These are phyloP conservation scores for Mycosphaerella sp. DNA, from an alignment of 2,329 filamentous ascomycete genomes.

Conservation along the genomic window DNA sequence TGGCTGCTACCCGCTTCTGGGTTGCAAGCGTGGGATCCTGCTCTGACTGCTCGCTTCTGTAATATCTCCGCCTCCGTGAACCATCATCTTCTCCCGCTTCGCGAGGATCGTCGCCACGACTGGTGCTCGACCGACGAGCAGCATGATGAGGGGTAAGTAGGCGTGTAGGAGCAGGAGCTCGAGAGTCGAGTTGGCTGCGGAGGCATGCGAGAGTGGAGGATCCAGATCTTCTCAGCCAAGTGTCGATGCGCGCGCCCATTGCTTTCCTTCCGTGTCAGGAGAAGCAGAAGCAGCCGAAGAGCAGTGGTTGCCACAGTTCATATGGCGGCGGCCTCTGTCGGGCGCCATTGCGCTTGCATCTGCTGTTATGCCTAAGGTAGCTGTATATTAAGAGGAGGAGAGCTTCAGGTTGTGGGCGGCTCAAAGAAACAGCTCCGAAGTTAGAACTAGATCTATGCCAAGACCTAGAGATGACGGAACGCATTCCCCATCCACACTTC, in stretches of 20 bases:
- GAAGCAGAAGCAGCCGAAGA: too few species aligned
- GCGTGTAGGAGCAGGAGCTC: background rate
- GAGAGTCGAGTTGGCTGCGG: conserved; percentile 27
- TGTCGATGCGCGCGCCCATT: conserved; percentile 43
- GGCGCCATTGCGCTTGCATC: conserved; percentile 33
- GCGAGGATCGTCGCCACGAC: background rate
- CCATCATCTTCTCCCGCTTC: background rate
- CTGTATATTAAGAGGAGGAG: too few species aligned
- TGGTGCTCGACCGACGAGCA: background rate
- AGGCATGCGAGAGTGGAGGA: conserved; percentile 39
- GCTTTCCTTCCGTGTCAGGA: conserved; percentile 12
- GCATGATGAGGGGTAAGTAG: background rate
- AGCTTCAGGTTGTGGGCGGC: too few species aligned
- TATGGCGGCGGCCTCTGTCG: conserved; percentile 24
- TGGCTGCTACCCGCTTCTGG: conserved; percentile 1
- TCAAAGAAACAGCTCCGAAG: too few species aligned
- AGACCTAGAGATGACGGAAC: too few species aligned
- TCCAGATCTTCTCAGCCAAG: conserved; percentile 40
- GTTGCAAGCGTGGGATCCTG: background rate
- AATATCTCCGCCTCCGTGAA: background rate
- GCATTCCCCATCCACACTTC: too few species aligned
- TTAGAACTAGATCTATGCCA: too few species aligned
- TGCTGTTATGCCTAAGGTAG: background rate
- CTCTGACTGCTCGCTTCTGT: background rate
- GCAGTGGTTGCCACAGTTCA: conserved; percentile 12